Conservation (phyloP, 2,329 filamentous ascomycete species). For the Thelonectria olida region DNA sequence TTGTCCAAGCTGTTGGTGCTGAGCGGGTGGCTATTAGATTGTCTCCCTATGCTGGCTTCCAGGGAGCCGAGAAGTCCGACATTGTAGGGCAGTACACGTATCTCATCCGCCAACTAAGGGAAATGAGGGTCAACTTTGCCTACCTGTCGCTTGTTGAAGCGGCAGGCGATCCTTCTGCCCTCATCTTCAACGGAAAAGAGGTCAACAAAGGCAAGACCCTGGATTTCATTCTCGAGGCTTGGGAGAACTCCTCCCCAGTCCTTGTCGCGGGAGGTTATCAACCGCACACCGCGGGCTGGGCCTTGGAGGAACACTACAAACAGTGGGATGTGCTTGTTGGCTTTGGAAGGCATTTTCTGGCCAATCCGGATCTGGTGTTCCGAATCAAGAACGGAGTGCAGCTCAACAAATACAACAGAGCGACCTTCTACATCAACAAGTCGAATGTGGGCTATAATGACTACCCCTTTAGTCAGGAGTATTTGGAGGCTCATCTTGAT, state of each 20-base stretch:
- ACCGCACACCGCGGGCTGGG: background rate
- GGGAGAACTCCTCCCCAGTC: conserved; percentile 31
- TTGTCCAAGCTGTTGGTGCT: conserved; percentile 45
- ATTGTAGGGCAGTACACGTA: conserved; percentile 36
- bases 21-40: conserved; percentile 52
- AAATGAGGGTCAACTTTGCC: conserved; percentile 37
- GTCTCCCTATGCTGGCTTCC: conserved; percentile 41
- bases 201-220: conserved; percentile 31
- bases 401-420: conserved; percentile 39
- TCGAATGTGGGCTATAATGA: conserved; percentile 36
- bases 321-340: conserved; percentile 42
- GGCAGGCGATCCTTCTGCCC: conserved; percentile 38
- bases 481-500: background rate
- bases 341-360: conserved; percentile 43
- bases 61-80: conserved; percentile 33
- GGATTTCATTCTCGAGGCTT: conserved; percentile 41
- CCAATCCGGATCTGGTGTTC: conserved; percentile 36
- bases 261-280: background rate
- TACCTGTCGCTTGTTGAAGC: conserved; percentile 42
- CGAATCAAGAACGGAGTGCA: conserved; percentile 30
- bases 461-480: conserved; percentile 32
- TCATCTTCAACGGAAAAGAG: conserved; percentile 35
- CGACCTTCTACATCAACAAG: conserved; percentile 40
- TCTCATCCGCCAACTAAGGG: conserved; percentile 38
- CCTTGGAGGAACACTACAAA: conserved; percentile 27